These are phyloP conservation scores for Ogataea polymorpha DNA, from an alignment of 805 yeast species.

Conservation along the genomic window DNA sequence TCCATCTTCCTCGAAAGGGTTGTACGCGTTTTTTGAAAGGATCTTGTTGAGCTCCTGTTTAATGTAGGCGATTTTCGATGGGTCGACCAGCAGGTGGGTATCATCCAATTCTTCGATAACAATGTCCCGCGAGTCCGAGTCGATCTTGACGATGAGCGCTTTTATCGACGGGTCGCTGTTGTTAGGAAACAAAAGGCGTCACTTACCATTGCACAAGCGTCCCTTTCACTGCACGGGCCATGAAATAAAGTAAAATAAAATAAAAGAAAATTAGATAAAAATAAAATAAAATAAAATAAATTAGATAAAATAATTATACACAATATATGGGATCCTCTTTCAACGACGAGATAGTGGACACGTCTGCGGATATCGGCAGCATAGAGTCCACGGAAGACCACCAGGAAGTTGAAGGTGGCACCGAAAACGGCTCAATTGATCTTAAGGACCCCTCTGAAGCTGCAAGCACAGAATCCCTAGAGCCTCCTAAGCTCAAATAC, in stretches of 20 bases:
- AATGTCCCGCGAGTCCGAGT: slow-evolving; percentile 71
- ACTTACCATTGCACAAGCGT: slow-evolving; percentile 45
- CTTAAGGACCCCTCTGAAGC: background rate
- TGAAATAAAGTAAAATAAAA: slow-evolving; percentile 6
- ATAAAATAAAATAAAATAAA: background rate
- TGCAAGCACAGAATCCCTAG: slow-evolving; percentile 25
- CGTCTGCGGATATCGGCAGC: slow-evolving; percentile 17
- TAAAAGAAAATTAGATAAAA: background rate
- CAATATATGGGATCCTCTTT: slow-evolving; percentile 3
- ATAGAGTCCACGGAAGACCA: background rate
- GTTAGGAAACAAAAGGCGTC: background rate
- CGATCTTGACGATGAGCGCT: slow-evolving; percentile 82
- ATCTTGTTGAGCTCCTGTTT: slow-evolving; percentile 74
- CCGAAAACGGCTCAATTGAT: background rate
- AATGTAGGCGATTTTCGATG: slow-evolving; percentile 68
- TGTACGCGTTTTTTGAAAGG: slow-evolving; percentile 79
- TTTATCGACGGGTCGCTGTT: slow-evolving; percentile 84
- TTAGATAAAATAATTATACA: background rate
- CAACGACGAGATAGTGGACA: slow-evolving; percentile 26
- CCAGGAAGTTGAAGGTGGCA: background rate
- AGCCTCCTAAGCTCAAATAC: slow-evolving; percentile 74
- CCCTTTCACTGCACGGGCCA: slow-evolving; percentile 58
- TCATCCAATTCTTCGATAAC: slow-evolving; percentile 81
- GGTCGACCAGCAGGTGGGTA: slow-evolving; percentile 81
- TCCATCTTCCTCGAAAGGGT: slow-evolving; percentile 55